Base-by-base conservation (phyloP, 73 alveolate species). In the Paramecium sonneborni region DNA sequence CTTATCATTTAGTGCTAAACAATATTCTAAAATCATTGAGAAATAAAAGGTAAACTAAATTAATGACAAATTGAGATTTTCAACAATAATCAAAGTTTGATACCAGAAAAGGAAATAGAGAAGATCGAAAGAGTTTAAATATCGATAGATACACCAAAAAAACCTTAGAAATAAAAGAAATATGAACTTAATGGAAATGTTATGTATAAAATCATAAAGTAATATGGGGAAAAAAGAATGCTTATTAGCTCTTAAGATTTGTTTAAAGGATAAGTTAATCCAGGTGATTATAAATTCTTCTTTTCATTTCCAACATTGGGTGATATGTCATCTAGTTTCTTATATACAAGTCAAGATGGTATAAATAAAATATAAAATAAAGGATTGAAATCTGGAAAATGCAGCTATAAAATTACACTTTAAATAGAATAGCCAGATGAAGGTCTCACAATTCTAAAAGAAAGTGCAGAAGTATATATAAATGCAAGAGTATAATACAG, bases 311-410 rank as follows among this genome's bases (percentile, higher is more conserved):
- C 69, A 10, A 79, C 90, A 2, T 2, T n/a, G 9, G 37, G 12
- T 2, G 24, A 2, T 12, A 44, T 41, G 69, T n/a, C 39, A 3
- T 79, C 90, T 12, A 79, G 90, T 20, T 79, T 79, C 28, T 43
- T 10, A 12, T 79, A 79, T 46, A 79, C 43, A 79, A 79, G 90
- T 43, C 39, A 79, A 39, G 90, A 79, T 79, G 90, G 90, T 79
- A 79, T 11, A 11, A 24, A 26, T 62, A 4, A 15, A 8, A 30
- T 15, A 30, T 18, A 46, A 41, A 76, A 76, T 41, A n/a, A 26
- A 79, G 90, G 90, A 23, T 41, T 41, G 20, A 79, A 79, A 43
- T 44, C 46, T 21, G 90, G 55, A 3, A 79, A 79, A 79, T 23
- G 44, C n/a, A 10, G 72, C 30, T 79, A 79, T 79, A 79, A 79